phyloP scores from a whole-genome alignment of 768 basidiomycete species.

The Jaapia argillacea region DNA sequence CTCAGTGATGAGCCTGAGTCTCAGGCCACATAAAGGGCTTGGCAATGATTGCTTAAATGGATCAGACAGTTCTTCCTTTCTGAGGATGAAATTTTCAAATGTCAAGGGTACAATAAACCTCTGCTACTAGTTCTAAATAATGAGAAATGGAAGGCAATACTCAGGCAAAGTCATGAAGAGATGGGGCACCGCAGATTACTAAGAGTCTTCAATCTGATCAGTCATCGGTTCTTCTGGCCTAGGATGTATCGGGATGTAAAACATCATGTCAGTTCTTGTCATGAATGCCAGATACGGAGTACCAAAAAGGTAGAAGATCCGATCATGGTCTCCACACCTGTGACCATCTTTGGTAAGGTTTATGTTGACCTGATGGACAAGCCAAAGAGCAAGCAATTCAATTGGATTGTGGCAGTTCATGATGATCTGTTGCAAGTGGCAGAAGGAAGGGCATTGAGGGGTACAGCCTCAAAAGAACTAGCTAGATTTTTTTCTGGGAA shows the following conservation, averaged over 20 bases:
- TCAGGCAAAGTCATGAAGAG: conserved; percentile 11
- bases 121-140: conserved; percentile 4
- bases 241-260: conserved; percentile 7
- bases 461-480: conserved; percentile 8
- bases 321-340: conserved; percentile 7
- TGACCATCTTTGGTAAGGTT: conserved; percentile 6
- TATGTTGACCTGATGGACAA: too few relatives aligned
- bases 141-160: conserved; percentile 2
- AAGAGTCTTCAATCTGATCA: conserved; percentile 5
- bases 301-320: conserved; percentile 9
- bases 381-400: conserved; percentile 7
- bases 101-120: not conserved
- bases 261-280: too few relatives aligned
- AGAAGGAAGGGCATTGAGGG: conserved; percentile 18
- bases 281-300: conserved; percentile 11
- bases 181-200: conserved; percentile 11
- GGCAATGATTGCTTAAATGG: too few relatives aligned
- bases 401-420: conserved; percentile 14
- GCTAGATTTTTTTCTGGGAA: too few relatives aligned
- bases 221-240: conserved; percentile 11
- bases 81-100: conserved; percentile 2
- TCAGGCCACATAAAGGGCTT: too few relatives aligned
- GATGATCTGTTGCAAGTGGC: conserved; percentile 20
- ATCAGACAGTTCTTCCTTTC: conserved; percentile 10
- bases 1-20: too few relatives aligned